Conservation (phyloP, 2,329 filamentous ascomycete species). For the Sporothrix globosa region DNA sequence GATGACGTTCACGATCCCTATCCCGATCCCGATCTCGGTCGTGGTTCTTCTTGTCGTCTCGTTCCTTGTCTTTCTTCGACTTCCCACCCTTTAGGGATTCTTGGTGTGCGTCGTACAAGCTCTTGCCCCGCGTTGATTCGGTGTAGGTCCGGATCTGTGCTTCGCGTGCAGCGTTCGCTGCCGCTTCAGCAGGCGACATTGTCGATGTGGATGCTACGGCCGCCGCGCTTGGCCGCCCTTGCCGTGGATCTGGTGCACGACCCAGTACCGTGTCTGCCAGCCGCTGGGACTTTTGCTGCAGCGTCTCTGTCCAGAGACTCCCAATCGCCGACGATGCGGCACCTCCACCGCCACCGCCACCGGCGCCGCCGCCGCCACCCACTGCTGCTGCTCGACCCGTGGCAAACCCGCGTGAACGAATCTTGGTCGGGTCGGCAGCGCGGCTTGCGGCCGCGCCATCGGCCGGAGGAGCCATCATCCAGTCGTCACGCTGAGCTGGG, state of each 20-base stretch:
- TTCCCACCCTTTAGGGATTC: slow-evolving; percentile 42
- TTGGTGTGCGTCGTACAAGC: slow-evolving; percentile 63
- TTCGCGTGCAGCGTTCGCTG: slow-evolving; percentile 62
- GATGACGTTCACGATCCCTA: neutral
- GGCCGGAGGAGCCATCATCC: slow-evolving; percentile 75
- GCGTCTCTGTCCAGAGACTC: slow-evolving; percentile 88
- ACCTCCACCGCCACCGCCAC: slow-evolving; percentile 40
- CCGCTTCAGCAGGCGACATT: slow-evolving; percentile 45
- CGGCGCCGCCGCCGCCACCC: slow-evolving; percentile 33
- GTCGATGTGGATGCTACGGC: slow-evolving; percentile 37
- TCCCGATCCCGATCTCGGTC: neutral
- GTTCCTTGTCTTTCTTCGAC: slow-evolving; percentile 26
- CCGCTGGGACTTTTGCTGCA: slow-evolving; percentile 80
- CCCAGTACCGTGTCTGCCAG: slow-evolving; percentile 83
- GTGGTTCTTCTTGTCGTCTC: neutral
- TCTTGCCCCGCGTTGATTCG: slow-evolving; percentile 59
- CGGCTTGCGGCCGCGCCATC: slow-evolving; percentile 55
- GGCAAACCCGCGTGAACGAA: slow-evolving; percentile 81
- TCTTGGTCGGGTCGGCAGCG: slow-evolving; percentile 79
- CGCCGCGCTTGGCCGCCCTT: slow-evolving; percentile 51
- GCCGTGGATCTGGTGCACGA: slow-evolving; percentile 56
- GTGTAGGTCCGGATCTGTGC: slow-evolving; percentile 54
- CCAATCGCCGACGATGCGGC: slow-evolving; percentile 52
- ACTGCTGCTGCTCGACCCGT: slow-evolving; percentile 55
- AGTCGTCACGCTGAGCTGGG: slow-evolving; percentile 73